Conservation (phyloP, 495 filamentous ascomycete species). For the Talaromyces stipitatus region DNA sequence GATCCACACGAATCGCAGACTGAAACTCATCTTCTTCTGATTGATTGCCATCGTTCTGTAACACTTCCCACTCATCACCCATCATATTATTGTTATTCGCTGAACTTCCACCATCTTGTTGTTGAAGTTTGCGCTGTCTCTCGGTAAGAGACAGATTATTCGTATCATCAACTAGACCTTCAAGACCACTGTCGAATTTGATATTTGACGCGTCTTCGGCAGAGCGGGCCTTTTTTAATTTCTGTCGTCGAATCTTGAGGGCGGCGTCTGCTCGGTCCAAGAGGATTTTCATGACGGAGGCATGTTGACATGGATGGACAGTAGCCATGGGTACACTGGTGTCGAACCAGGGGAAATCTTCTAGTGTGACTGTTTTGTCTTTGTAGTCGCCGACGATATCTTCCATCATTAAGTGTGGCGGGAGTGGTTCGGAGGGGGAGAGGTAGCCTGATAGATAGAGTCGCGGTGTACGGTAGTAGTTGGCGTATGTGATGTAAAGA, state of each 20-base stretch:
- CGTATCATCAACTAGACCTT: constrained; percentile 58
- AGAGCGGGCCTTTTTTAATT: constrained; percentile 49
- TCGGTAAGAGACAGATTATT: constrained; percentile 34
- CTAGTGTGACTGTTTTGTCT: constrained; percentile 97
- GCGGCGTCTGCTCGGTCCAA: constrained; percentile 92
- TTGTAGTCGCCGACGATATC: constrained; percentile 99
- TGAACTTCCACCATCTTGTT: constrained; percentile 40
- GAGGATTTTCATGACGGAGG: constrained; percentile 94
- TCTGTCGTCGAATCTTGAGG: constrained; percentile 79
- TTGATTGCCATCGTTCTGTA: constrained; percentile 52
- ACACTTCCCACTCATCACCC: constrained; percentile 83
- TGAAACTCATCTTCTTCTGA: constrained; percentile 58
- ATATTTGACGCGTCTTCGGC: constrained; percentile 47
- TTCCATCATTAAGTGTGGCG: constrained; percentile 93
- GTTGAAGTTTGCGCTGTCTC: constrained; percentile 34
- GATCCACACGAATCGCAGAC: constrained; percentile 89
- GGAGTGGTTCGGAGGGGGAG: constrained; percentile 72
- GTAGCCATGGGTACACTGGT: constrained; percentile 84
- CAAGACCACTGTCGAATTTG: constrained; percentile 51
- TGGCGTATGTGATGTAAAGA: constrained; percentile 95
- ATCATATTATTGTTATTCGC: constrained; percentile 23
- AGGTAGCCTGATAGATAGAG: constrained; percentile 91
- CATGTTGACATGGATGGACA: constrained; percentile 90
- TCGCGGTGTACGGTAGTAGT: constrained; percentile 93
- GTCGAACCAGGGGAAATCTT: constrained; percentile 92